Percentiles rank a stretch among this genome's conserved stretches.
These are phyloP conservation scores for Phytopythium oedochilum DNA, from an alignment of 352 stramenopile genomes.

Conservation along the genomic window DNA sequence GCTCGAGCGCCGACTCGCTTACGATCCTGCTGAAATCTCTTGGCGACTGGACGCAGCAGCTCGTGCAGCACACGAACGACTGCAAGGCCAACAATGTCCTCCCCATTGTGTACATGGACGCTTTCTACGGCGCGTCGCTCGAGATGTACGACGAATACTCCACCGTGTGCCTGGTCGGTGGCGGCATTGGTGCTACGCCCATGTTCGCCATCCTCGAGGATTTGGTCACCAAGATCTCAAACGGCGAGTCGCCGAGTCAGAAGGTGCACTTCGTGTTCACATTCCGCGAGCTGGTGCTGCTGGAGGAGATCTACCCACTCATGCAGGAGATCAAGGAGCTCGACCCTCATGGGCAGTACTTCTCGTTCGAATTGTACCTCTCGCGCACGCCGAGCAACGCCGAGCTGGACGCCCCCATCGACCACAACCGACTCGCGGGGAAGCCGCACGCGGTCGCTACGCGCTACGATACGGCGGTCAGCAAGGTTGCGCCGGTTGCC, in stretches of 20 bases:
- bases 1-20: slow-evolving; percentile 20
- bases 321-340: slow-evolving; percentile 18
- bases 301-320: slow-evolving; percentile 35
- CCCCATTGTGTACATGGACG: slow-evolving; percentile 48
- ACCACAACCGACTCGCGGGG: not conserved
- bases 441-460: not conserved
- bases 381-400: slow-evolving; percentile 12
- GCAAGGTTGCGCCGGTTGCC: not conserved
- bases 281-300: slow-evolving; percentile 30
- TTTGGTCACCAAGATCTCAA: slow-evolving; percentile 30
- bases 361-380: slow-evolving; percentile 25
- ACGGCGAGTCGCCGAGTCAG: slow-evolving; percentile 15
- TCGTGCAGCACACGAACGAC: slow-evolving; percentile 27
- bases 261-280: slow-evolving; percentile 33
- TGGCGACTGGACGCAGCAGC: slow-evolving; percentile 42
- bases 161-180: slow-evolving; percentile 38
- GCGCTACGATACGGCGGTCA: not conserved
- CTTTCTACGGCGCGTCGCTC: slow-evolving; percentile 45
- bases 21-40: slow-evolving; percentile 48
- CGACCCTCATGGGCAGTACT: slow-evolving; percentile 17
- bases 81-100: slow-evolving; percentile 16
- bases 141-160: slow-evolving; percentile 34
- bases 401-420: slow-evolving; percentile 1
- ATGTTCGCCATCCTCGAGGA: slow-evolving; percentile 56
- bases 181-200: slow-evolving; percentile 47